Conservation (phyloP, 2,329 filamentous ascomycete species). For the Pestalotiopsis sp. region DNA sequence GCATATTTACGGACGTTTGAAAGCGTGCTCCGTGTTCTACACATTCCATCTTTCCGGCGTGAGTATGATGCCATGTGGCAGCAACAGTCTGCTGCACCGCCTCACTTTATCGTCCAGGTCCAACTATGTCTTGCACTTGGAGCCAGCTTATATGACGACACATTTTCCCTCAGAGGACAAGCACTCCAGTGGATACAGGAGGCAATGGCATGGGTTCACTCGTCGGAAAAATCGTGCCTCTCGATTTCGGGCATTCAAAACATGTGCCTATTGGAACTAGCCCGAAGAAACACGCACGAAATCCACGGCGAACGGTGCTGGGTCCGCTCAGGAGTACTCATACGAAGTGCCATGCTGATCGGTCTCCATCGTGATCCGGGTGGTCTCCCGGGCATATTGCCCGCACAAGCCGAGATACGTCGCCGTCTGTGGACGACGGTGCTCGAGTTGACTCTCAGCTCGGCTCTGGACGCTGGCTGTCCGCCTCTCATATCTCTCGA, state of each 20-base stretch:
- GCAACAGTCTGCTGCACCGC: constrained; percentile 21
- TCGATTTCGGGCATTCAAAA: constrained; percentile 54
- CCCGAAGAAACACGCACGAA: constrained; percentile 36
- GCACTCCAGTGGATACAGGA: constrained; percentile 62
- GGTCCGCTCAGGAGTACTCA: constrained; percentile 46
- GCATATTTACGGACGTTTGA: constrained; percentile 53
- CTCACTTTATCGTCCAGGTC: constrained; percentile 56
- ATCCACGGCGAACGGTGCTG: constrained; percentile 49
- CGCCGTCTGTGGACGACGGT: constrained; percentile 57
- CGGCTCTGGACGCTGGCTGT: constrained; percentile 47
- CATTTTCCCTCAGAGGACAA: constrained; percentile 49
- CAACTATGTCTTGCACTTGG: constrained; percentile 65
- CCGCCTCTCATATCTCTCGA: constrained; percentile 44
- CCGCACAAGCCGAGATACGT: constrained; percentile 47
- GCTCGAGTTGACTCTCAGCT: constrained; percentile 48
- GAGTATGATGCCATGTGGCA: constrained; percentile 56
- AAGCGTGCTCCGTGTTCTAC: constrained; percentile 50
- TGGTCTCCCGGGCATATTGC: constrained; percentile 34
- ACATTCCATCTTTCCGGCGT: constrained; percentile 50
- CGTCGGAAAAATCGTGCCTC: constrained; percentile 49
- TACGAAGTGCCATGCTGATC: constrained; percentile 51
- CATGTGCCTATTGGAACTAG: constrained; percentile 45
- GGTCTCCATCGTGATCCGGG: constrained; percentile 53
- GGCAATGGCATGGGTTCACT: constrained; percentile 56
- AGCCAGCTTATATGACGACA: constrained; percentile 50